These are phyloP conservation scores for Boletus putidus DNA, from an alignment of 1,284 basidiomycete genomes.

Conservation along the genomic window DNA sequence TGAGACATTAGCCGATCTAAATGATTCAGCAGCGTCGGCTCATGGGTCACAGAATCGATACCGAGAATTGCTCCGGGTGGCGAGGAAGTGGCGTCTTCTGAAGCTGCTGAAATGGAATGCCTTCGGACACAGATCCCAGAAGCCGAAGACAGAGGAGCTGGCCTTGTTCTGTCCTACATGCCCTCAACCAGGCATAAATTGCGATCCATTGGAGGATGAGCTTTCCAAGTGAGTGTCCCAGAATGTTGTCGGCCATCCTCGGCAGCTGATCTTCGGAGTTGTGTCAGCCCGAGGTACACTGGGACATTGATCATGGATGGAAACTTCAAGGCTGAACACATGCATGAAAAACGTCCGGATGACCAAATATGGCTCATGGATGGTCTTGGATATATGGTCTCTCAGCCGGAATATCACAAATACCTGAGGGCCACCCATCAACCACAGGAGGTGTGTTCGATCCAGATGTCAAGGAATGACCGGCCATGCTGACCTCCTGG, in stretches of 20 bases:
- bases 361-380: slow-evolving; percentile 19
- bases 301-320: slow-evolving; percentile 12
- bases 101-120: slow-evolving; percentile 12
- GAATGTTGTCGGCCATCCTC: too few relatives aligned
- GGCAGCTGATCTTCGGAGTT: accelerated
- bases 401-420: background rate
- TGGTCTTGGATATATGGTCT: slow-evolving; percentile 14
- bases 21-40: too few relatives aligned
- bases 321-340: slow-evolving; percentile 19
- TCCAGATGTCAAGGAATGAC: too few relatives aligned
- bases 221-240: background rate
- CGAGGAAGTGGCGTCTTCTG: slow-evolving; percentile 4
- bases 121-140: background rate
- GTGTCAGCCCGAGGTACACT: background rate
- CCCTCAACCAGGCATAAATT: slow-evolving; percentile 19
- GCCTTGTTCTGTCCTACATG: slow-evolving; percentile 21
- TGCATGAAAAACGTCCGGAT: background rate
- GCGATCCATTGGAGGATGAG: background rate
- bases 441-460: background rate
- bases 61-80: slow-evolving; percentile 8
- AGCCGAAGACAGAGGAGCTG: slow-evolving; percentile 1
- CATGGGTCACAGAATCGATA: slow-evolving; percentile 1
- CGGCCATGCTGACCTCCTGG: background rate
- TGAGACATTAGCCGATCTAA: background rate
- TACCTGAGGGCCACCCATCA: background rate